Evolutionary conservation across 495 filamentous ascomycete species (phyloP), one percentile per base, ranked within the genome.

Genomic region (Lentithecium fluviatile): DNA sequence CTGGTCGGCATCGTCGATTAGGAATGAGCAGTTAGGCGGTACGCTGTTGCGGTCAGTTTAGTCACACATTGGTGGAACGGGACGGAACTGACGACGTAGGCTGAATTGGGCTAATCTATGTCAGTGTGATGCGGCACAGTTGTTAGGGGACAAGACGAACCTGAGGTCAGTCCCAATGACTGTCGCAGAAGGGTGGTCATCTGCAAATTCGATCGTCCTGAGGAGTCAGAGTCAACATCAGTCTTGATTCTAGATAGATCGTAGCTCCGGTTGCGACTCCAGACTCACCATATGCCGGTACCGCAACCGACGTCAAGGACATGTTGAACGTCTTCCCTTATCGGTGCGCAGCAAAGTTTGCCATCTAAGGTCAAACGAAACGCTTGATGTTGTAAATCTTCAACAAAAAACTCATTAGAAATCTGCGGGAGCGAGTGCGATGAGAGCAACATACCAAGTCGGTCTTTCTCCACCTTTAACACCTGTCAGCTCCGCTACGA

Each of bases 381-480:
- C 7, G 78, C 58, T 46, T 75, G 71, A 56, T 82, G 80, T 67
- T 82, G 78, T 15, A 81, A 66, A 54, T 82, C 80, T 79, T 40
- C 24, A 15, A 34, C 38, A 24, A 6, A n/a, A n/a, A n/a, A n/a
- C n/a, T n/a, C n/a, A n/a, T n/a, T n/a, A n/a, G n/a, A n/a, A n/a
- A n/a, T n/a, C n/a, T n/a, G n/a, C n/a, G n/a, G n/a, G n/a, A n/a
- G n/a, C n/a, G n/a, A n/a, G n/a, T n/a, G n/a, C n/a, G 12, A 24
- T 8, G 13, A 23, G 32, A 13, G 13, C 45, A 52, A 62, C 17
- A 49, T 15, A 78, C 78, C 75, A 42, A 81, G 62, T 56, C 77
- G 69, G 55, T 78, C 73, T 54, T 78, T 74, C 60, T 79, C 78
- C 38, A 63, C 65, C 75, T 79, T 19, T 4, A 13, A 7, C 3